Evolutionary conservation across 805 yeast genomes (phyloP), one percentile per base, ranked within the genome.

Genomic region (Candida xyloterini): DNA sequence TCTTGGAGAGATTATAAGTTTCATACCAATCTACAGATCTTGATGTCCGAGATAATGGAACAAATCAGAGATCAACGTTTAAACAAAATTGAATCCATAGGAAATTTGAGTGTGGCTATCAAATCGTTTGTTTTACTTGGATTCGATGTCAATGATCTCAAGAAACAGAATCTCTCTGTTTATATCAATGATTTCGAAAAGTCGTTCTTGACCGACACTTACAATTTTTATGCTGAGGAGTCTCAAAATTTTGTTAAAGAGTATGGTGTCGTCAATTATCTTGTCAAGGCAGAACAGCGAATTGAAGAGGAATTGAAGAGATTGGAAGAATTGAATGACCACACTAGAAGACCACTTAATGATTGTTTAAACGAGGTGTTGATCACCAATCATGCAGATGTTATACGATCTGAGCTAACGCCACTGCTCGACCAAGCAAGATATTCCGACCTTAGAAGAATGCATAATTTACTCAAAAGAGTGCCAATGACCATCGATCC

Each of bases 1-100:
- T 81, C 86, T 34, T 93, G 99, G 99, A 82, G 84, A 56, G 78
- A 79, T 43, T 77, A 79, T 43, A 74, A 93, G 77, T 91, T 93
- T 62, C 74, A 75, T 46, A 74, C 77, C 18, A 76, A 88, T 55
- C 71, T 78, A 31, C 73, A 73, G 5, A 57, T 56, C 7, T 70
- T 95, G 39, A 78, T 88, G 48, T 60, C 62, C 13, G 91, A 91
- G 55, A 79, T 91, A 22, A 73, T 91, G 61, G 78, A 74, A 23
- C 82, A 84, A 57, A 82, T 95, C 40, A 81, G 79, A 52, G 65
- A 71, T 36, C 95, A 89, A 62, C 76, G 99, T 55, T 76, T 83
- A 50, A 88, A 89, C 46, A 82, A 82, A 55, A 74, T 78, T 23
- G 84, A 84, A 38, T 81, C 83, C 48, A 77, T 83, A 29, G 68